Conservation (phyloP, 2,329 filamentous ascomycete species). For the Penicillium sumatraense region DNA sequence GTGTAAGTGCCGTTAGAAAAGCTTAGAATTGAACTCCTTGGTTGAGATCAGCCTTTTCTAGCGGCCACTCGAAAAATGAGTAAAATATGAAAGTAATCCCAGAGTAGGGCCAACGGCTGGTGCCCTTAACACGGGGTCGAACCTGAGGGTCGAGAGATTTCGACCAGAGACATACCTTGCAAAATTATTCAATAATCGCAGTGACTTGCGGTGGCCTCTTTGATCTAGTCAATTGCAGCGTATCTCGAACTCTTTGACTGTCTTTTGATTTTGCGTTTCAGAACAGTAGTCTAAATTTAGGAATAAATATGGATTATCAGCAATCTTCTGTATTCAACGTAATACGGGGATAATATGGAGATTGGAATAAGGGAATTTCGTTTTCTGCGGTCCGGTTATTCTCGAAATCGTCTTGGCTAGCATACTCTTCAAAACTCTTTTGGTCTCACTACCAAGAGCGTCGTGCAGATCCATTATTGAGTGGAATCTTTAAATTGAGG, state of each 20-base stretch:
- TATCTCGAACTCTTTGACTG: background rate
- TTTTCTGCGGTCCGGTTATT: background rate
- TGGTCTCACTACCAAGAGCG: no score
- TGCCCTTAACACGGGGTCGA: background rate
- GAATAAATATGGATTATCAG: background rate
- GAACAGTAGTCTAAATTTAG: background rate
- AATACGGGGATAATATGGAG: no score
- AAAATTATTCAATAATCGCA: background rate
- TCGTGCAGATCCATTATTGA: no score
- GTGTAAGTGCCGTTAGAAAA: background rate
- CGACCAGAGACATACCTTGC: background rate
- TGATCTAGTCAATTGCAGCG: background rate
- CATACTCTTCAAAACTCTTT: no score
- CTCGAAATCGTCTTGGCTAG: background rate
- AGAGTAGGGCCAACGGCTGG: background rate
- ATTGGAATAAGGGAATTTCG: no score
- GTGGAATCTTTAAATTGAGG: no score
- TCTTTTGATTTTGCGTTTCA: background rate
- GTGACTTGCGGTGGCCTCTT: background rate
- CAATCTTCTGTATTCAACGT: background rate
- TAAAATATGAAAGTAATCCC: background rate
- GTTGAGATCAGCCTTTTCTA: no score
- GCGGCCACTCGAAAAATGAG: background rate
- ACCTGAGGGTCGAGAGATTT: background rate
- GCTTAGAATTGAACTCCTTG: background rate